Base-by-base conservation (phyloP, 1,284 basidiomycete genomes). In the Pyrrhoderma lamaoense region DNA sequence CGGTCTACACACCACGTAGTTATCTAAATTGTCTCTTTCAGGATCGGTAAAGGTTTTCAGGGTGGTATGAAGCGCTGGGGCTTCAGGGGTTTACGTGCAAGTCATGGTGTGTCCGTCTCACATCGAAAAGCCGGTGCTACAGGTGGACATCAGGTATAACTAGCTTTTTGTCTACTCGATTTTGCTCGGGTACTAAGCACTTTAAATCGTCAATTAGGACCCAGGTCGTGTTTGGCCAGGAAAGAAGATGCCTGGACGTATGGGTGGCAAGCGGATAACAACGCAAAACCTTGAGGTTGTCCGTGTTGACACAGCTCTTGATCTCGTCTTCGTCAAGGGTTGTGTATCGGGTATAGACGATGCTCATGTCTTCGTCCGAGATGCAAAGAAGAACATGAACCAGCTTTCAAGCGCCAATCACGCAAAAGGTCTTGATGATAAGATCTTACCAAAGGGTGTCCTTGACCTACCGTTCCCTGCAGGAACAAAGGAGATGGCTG, bases 61-160 rank as follows among this genome's bases (percentile, higher is more conserved):
- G 96, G 96, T 64, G 85, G 79, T 42, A 99, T 99, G 96, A 99
- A 99, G 70, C 78, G 93, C 44, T 94, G 92, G 82, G 86, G 87
- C 43, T 99, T 96, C 72, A 80, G 85, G 62, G 96, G 96, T 71
- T 72, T 94, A 34, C 80, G 86, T 51, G 94, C 93, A 1, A 91
- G 91, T 68, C 96, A 99, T 68, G 96, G 96, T 88, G 90, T 92
- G 45, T 98, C 96, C 53, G 67, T 94, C 60, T 92, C 92, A 23
- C 96, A 99, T 76, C 86, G 96, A 65, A 87, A 89, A 22, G 82
- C 85, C 42, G 96, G 96, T 64, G 89, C 93, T 22, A 96, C 91
- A 11, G 96, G 96, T 69, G 89, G 89, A 62, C 90, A 96, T 68
- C 93, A 96, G 75, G 93, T 92, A 58, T 54, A 73, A 66, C 19